Percentiles rank a stretch among this genome's conserved stretches.
Evolutionary conservation across 2,329 filamentous ascomycete species (phyloP).

Genomic region (Phialophora chinensis): DNA sequence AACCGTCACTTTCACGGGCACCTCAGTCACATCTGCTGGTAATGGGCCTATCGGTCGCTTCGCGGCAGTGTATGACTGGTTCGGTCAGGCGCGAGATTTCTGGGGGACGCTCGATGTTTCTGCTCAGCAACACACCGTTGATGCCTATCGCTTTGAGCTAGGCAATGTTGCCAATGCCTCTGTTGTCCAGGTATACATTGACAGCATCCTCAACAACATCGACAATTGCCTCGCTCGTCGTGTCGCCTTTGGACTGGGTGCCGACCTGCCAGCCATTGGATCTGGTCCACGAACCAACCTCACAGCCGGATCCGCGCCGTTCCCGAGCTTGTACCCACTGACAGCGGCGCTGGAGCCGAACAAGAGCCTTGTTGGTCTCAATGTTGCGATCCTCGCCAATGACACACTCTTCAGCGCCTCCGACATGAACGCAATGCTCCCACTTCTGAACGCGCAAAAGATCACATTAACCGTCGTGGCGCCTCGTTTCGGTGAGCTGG

Average conservation of each 20-base stretch:
- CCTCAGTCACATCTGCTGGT: slow-evolving; percentile 69
- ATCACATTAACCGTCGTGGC: slow-evolving; percentile 32
- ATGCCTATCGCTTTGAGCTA: slow-evolving; percentile 49
- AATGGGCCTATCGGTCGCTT: slow-evolving; percentile 60
- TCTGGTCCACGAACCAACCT: slow-evolving; percentile 17
- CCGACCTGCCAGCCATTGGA: slow-evolving; percentile 31
- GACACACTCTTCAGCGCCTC: slow-evolving; percentile 29
- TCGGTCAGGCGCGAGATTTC: slow-evolving; percentile 48
- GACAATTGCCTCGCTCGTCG: slow-evolving; percentile 40
- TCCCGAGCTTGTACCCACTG: slow-evolving; percentile 34
- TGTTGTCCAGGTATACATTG: slow-evolving; percentile 33
- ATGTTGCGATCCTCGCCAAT: slow-evolving; percentile 34
- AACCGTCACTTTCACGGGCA: slow-evolving; percentile 65
- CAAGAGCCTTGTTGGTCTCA: slow-evolving; percentile 35
- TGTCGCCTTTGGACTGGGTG: slow-evolving; percentile 37
- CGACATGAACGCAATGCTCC: slow-evolving; percentile 30
- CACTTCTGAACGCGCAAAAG: slow-evolving; percentile 27
- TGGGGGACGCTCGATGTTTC: slow-evolving; percentile 47
- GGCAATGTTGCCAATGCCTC: slow-evolving; percentile 32
- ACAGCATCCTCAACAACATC: slow-evolving; percentile 37
- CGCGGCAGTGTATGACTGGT: slow-evolving; percentile 47
- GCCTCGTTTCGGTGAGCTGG: slow-evolving; percentile 30
- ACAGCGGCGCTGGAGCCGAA: slow-evolving; percentile 11
- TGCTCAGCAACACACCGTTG: slow-evolving; percentile 46
- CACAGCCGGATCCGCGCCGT: slow-evolving; percentile 17